phyloP scores from a whole-genome alignment of 2,329 filamentous ascomycete genomes.

The Epichloe amarillans region DNA sequence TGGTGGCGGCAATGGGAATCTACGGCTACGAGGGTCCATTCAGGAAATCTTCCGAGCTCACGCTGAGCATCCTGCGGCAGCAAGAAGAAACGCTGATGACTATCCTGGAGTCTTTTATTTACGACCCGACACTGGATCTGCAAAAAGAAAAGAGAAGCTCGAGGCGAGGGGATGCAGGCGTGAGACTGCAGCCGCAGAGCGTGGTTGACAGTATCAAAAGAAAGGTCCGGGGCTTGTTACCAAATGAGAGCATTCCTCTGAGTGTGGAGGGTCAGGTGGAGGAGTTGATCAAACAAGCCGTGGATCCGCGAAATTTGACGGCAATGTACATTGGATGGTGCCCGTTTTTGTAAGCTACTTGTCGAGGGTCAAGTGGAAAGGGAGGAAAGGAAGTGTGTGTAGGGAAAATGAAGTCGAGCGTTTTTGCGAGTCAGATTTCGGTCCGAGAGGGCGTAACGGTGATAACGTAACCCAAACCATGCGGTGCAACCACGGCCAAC shows the following conservation, averaged over 20 bases:
- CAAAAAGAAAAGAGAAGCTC: slow-evolving; percentile 48
- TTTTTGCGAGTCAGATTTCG: too few relatives aligned
- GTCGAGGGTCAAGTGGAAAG: background rate
- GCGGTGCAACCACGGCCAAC: too few relatives aligned
- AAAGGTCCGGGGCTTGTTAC: slow-evolving; percentile 74
- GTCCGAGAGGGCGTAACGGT: too few relatives aligned
- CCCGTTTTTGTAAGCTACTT: slow-evolving; percentile 34
- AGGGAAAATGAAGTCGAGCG: too few relatives aligned
- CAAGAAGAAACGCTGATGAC: slow-evolving; percentile 97
- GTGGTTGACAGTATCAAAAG: slow-evolving; percentile 80
- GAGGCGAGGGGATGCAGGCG: slow-evolving; percentile 24
- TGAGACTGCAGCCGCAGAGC: slow-evolving; percentile 47
- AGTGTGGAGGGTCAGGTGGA: slow-evolving; percentile 97
- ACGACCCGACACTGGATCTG: slow-evolving; percentile 91
- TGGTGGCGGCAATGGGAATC: slow-evolving; percentile 93
- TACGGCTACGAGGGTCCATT: slow-evolving; percentile 92
- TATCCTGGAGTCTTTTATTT: slow-evolving; percentile 90
- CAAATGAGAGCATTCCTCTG: slow-evolving; percentile 80
- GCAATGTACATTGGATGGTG: slow-evolving; percentile 97
- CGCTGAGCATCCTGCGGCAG: slow-evolving; percentile 68
- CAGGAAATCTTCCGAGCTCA: slow-evolving; percentile 79
- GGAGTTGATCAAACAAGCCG: slow-evolving; percentile 79
- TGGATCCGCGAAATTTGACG: slow-evolving; percentile 63
- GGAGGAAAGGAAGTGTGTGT: background rate
- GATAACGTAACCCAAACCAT: too few relatives aligned